Conservation (phyloP, 1,284 basidiomycete species). For the Sphaerobolus stellatus region DNA sequence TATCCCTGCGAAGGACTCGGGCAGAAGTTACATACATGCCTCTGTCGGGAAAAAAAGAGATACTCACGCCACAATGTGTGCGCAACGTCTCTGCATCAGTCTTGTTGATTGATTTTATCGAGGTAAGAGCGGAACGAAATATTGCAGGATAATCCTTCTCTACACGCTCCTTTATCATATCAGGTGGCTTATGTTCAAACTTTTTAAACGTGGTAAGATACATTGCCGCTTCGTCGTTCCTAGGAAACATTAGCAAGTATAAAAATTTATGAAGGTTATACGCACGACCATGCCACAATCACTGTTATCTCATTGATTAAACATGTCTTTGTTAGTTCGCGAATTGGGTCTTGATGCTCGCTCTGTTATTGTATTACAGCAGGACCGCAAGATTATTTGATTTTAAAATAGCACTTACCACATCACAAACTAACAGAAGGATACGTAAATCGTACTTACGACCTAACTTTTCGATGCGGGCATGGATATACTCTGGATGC, state of each 20-base stretch:
- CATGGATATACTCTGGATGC: constrained; percentile 96
- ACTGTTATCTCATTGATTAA: constrained; percentile 92
- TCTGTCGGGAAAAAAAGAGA: not conserved
- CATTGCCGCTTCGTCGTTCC: constrained; percentile 86
- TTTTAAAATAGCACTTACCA: constrained; percentile 59
- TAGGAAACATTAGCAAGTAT: constrained; percentile 30
- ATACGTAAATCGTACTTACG: constrained; percentile 82
- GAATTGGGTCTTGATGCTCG: constrained; percentile 87
- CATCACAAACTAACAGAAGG: constrained; percentile 89
- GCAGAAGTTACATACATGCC: not conserved
- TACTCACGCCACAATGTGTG: constrained; percentile 86
- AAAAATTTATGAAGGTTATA: constrained; percentile 3
- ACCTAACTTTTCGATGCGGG: constrained; percentile 84
- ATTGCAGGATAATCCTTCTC: constrained; percentile 86
- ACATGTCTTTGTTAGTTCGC: constrained; percentile 91
- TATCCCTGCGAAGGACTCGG: constrained; percentile 82
- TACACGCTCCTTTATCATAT: constrained; percentile 90
- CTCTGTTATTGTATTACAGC: constrained; percentile 50
- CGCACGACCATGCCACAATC: constrained; percentile 90
- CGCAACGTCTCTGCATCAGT: constrained; percentile 94
- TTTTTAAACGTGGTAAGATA: constrained; percentile 92
- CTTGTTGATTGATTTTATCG: constrained; percentile 93
- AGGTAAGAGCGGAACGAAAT: constrained; percentile 84
- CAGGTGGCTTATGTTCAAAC: constrained; percentile 91
- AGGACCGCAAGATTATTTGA: not conserved